Conservation (phyloP, 1,139 yeast species). For the Yamadazyma epiphylla region DNA sequence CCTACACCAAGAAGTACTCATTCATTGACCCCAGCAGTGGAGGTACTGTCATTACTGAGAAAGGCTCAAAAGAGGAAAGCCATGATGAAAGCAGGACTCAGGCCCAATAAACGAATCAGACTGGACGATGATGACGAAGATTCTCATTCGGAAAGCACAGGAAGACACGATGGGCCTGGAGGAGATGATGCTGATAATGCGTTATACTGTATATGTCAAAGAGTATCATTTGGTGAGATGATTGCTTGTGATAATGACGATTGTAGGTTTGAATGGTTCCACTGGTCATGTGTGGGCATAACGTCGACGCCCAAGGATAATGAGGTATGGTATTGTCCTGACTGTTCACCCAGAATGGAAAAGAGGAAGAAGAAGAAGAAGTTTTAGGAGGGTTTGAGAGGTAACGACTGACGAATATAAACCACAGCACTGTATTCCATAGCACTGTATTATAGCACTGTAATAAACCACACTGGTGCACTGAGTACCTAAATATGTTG, state of each 20-base stretch:
- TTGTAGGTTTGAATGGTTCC: constrained; percentile 87
- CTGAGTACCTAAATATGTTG: no score
- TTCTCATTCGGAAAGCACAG: constrained; percentile 4
- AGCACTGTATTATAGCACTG: no score
- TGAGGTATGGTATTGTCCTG: constrained; percentile 70
- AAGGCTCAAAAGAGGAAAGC: constrained; percentile 26
- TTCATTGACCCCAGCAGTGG: constrained; percentile 18
- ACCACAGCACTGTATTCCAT: no score
- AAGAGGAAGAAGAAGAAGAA: constrained; percentile 44
- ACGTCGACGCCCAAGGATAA: constrained; percentile 65
- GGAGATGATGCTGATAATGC: constrained; percentile 64
- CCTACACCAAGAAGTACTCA: constrained; percentile 29
- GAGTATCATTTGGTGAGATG: constrained; percentile 88
- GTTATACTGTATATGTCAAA: constrained; percentile 77
- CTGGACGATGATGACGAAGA: constrained; percentile 18
- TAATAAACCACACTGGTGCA: no score
- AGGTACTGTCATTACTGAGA: constrained; percentile 13
- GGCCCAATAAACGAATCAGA: constrained; percentile 25
- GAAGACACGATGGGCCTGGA: constrained; percentile 17
- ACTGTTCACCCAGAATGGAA: constrained; percentile 52
- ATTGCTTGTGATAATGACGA: constrained; percentile 85
- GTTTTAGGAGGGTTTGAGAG: constrained; percentile 10
- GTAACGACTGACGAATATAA: constrained; percentile 1
- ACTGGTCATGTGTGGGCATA: constrained; percentile 80
- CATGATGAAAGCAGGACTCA: constrained; percentile 16